These are phyloP conservation scores for Yarrowia deformans DNA, from an alignment of 805 yeast species.

Conservation along the genomic window DNA sequence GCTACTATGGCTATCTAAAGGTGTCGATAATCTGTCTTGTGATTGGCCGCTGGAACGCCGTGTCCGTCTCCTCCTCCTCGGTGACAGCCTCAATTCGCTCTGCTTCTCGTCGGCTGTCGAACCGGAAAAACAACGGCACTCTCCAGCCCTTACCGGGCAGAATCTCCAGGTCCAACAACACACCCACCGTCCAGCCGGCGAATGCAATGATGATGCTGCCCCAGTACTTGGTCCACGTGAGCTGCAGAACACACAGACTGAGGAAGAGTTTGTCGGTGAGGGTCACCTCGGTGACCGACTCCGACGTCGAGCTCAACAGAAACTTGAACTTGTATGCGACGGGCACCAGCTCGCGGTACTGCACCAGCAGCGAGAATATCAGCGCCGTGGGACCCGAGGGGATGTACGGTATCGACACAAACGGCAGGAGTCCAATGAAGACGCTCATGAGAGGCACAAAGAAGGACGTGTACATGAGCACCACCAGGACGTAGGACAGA, in stretches of 20 bases:
- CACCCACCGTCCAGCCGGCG: slow-evolving; percentile 53
- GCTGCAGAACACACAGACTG: slow-evolving; percentile 50
- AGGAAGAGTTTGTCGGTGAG: slow-evolving; percentile 52
- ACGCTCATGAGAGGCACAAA: slow-evolving; percentile 42
- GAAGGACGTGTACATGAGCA: slow-evolving; percentile 43
- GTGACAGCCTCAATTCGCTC: slow-evolving; percentile 25
- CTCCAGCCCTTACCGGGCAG: slow-evolving; percentile 55
- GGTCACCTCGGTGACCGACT: slow-evolving; percentile 39
- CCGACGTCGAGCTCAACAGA: slow-evolving; percentile 41
- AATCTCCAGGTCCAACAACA: slow-evolving; percentile 50
- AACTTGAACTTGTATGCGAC: slow-evolving; percentile 53
- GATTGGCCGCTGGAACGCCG: slow-evolving; percentile 39
- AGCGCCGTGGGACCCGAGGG: slow-evolving; percentile 52
- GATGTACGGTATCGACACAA: slow-evolving; percentile 41
- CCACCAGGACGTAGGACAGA: slow-evolving; percentile 47
- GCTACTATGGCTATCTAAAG: slow-evolving; percentile 18
- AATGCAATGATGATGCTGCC: slow-evolving; percentile 47
- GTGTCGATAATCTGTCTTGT: slow-evolving; percentile 40
- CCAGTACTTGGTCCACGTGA: slow-evolving; percentile 49
- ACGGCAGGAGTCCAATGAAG: slow-evolving; percentile 40
- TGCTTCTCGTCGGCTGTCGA: slow-evolving; percentile 28
- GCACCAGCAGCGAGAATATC: slow-evolving; percentile 51
- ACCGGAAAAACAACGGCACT: slow-evolving; percentile 47
- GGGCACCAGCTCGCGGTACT: slow-evolving; percentile 53
- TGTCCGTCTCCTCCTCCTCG: slow-evolving; percentile 37